Percentiles rank a stretch among this genome's conserved stretches.
phyloP scores from a whole-genome alignment of 192 early-diverging fungal species.

The Backusella sp. region DNA sequence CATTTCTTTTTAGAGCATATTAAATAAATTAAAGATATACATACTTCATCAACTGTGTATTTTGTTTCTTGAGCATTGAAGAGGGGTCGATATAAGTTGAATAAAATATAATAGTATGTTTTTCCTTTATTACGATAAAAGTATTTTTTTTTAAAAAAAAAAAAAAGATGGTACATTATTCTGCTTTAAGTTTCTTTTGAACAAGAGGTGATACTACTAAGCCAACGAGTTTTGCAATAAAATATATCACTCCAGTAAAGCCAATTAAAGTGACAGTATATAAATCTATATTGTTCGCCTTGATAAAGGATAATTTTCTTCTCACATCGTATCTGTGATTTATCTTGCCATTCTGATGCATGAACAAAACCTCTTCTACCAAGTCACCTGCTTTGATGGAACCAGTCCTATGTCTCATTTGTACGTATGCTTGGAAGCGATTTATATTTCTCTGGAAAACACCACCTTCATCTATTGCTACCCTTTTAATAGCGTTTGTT shows the following conservation, averaged over 20 bases:
- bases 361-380: constrained; percentile 26
- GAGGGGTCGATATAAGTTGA: not conserved
- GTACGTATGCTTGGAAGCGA: not conserved
- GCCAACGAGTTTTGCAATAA: not conserved
- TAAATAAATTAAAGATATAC: not conserved
- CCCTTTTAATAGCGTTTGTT: not conserved
- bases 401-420: constrained; percentile 6
- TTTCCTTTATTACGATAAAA: not conserved
- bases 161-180: not conserved
- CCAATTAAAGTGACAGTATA: not conserved
- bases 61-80: no score
- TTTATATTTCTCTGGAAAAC: not conserved
- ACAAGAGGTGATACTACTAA: not conserved
- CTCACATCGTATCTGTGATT: constrained; percentile 15
- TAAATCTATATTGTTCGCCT: constrained; percentile 22
- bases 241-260: not conserved
- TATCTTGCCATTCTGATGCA: not conserved
- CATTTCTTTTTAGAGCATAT: not conserved
- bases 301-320: constrained; percentile 13
- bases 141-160: not conserved
- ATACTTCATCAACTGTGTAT: no score
- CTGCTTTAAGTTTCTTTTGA: not conserved
- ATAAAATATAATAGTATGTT: not conserved
- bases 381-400: constrained; percentile 6
- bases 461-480: not conserved